Evolutionary conservation across 495 filamentous ascomycete genomes (phyloP), one percentile per base, ranked within the genome.

Genomic region (Amorphotheca resinae): DNA sequence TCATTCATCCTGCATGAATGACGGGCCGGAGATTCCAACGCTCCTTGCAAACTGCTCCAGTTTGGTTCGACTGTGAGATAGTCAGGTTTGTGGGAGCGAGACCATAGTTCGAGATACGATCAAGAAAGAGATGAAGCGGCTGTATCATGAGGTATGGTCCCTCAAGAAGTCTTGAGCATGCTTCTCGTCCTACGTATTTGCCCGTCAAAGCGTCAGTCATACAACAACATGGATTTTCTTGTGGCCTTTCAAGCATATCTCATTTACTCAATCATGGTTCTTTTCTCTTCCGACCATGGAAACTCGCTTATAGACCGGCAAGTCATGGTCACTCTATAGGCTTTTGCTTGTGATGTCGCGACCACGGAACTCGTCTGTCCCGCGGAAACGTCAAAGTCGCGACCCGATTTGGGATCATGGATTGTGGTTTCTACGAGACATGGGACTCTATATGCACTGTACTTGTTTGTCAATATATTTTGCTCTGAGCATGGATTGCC

Each of bases 401-500:
- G 65, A 2, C 68, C 68, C 0, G 56, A 41, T 28, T 72, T 67
- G 68, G 67, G 70, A 49, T 56, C 61, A 16, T 72, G 67, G 68
- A 66, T 72, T 34, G 50, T 67, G 5, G 56, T 64, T 14, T 63
- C 63, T 41, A 53, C 67, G 11, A 70, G 66, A 34, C 53, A 66
- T 21, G 61, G 68, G 3, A 65, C 68, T 22, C 33, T 72, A 0
- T 72, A 58, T 41, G 57, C 60, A 3, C 68, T 69, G 66, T 72
- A 70, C 38, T 59, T 72, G 17, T 65, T 72, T 34, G 63, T 67
- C 34, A 66, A 61, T 30, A 50, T 69, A 1, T 57, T 68, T 9
- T 65, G 56, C 3, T 35, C 59, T 0, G 61, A 63, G 23, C 61
- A 69, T 32, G 61, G 53, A 16, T 46, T 70, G 21, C 68, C 64